A percentile compares a stretch with the other conserved stretches of the same genome.
Evolutionary conservation across 805 yeast species (phyloP).

Genomic region (Lipomyces yamadae): DNA sequence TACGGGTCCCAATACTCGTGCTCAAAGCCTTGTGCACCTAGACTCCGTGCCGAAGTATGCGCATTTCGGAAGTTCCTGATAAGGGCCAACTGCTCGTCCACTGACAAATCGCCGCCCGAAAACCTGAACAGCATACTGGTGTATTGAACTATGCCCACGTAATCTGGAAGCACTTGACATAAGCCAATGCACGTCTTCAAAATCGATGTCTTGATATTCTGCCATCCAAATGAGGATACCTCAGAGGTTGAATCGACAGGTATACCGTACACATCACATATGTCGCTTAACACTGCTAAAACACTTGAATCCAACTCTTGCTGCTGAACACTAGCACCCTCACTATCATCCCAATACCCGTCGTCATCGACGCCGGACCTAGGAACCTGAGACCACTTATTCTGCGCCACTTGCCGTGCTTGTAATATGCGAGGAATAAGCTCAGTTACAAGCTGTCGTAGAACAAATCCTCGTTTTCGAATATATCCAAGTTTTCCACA

Average conservation of each 20-base stretch:
- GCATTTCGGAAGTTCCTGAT: conserved; percentile 26
- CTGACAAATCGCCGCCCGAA: conserved; percentile 24
- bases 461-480: conserved; percentile 71
- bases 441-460: conserved; percentile 65
- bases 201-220: conserved; percentile 59
- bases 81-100: conserved; percentile 31
- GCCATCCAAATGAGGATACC: conserved; percentile 54
- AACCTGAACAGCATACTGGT: conserved; percentile 26
- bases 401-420: conserved; percentile 32
- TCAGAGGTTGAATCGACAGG: conserved; percentile 38
- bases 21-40: conserved; percentile 34
- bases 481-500: conserved; percentile 63
- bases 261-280: conserved; percentile 60
- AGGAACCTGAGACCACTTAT: not conserved
- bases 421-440: conserved; percentile 39
- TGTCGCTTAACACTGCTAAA: conserved; percentile 53
- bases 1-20: conserved; percentile 74
- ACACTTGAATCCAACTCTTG: conserved; percentile 44
- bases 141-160: conserved; percentile 47
- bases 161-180: conserved; percentile 58
- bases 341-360: conserved; percentile 1
- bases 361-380: conserved; percentile 6
- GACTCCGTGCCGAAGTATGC: conserved; percentile 17
- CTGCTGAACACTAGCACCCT: not conserved
- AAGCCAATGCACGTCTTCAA: conserved; percentile 58